Conservation (phyloP, 129 eudicot species). For the Flaveria robusta region DNA sequence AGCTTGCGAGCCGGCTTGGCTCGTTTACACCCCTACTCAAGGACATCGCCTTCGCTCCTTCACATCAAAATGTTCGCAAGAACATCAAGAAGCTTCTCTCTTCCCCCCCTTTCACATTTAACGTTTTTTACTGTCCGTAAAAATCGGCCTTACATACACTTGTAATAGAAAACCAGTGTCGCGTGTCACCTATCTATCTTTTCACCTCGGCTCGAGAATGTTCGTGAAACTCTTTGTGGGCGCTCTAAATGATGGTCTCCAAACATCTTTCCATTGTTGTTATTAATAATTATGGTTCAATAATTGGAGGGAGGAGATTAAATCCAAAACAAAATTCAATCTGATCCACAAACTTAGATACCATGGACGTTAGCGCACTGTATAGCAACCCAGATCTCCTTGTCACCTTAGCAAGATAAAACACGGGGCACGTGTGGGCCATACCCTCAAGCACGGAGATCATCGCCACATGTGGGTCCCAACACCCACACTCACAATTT, state of each 20-base stretch:
- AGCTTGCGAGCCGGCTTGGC: too few relatives aligned
- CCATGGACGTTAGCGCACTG: not conserved
- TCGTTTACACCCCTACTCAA: too few relatives aligned
- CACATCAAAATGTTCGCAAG: too few relatives aligned
- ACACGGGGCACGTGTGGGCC: slow-evolving; percentile 31
- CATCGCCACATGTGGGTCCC: slow-evolving; percentile 47
- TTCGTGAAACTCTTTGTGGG: too few relatives aligned
- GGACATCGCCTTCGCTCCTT: too few relatives aligned
- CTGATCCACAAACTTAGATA: not conserved
- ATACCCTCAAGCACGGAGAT: slow-evolving; percentile 38
- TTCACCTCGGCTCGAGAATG: too few relatives aligned
- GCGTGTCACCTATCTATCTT: too few relatives aligned
- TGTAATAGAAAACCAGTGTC: too few relatives aligned
- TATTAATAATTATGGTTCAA: not conserved
- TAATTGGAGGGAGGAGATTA: not conserved
- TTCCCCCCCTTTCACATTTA: too few relatives aligned
- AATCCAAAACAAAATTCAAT: not conserved
- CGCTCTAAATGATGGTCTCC: not conserved
- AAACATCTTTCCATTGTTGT: not conserved
- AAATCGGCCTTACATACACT: too few relatives aligned
- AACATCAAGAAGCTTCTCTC: too few relatives aligned
- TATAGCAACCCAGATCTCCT: slow-evolving; percentile 15
- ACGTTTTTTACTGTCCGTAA: too few relatives aligned
- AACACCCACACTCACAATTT: not conserved
- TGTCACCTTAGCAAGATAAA: slow-evolving; percentile 22